phyloP scores from a whole-genome alignment of 139 green algal species.

The Ettlia oleoabundans region DNA sequence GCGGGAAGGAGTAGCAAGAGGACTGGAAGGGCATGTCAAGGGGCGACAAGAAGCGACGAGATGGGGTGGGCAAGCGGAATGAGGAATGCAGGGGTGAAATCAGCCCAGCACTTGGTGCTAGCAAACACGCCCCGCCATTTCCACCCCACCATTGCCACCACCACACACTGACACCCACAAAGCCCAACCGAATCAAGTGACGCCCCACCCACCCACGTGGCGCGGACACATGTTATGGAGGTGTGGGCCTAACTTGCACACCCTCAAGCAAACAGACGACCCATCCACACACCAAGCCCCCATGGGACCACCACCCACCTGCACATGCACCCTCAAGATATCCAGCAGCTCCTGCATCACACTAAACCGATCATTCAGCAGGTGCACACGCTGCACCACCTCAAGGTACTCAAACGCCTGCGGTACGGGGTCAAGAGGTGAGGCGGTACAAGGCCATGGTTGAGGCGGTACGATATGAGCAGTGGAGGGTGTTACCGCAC shows the following conservation, averaged over 20 bases:
- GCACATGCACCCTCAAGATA: constrained; percentile 55
- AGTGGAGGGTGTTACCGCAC: too few relatives aligned
- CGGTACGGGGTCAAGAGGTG: not conserved
- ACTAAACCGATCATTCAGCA: constrained; percentile 60
- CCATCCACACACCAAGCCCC: not conserved
- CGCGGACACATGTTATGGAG: too few relatives aligned
- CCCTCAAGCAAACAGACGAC: not conserved
- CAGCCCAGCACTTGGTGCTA: too few relatives aligned
- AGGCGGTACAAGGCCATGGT: too few relatives aligned
- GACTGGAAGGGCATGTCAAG: not conserved
- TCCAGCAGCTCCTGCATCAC: constrained; percentile 83
- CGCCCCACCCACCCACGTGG: too few relatives aligned
- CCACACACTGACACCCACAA: not conserved
- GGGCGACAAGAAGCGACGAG: not conserved
- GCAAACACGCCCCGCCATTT: too few relatives aligned
- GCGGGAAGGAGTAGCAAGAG: too few relatives aligned
- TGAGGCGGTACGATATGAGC: not conserved
- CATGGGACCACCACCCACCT: not conserved
- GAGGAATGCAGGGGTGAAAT: too few relatives aligned
- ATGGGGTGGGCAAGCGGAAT: too few relatives aligned
- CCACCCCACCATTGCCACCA: too few relatives aligned
- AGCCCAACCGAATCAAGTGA: not conserved
- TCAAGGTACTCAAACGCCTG: constrained; percentile 74
- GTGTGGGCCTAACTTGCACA: too few relatives aligned
- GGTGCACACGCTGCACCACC: constrained; percentile 51